Percentiles rank a stretch among this genome's conserved stretches.
Conservation (phyloP, 2,329 filamentous ascomycete species). For the Zelopaecilomyces penicillatus region DNA sequence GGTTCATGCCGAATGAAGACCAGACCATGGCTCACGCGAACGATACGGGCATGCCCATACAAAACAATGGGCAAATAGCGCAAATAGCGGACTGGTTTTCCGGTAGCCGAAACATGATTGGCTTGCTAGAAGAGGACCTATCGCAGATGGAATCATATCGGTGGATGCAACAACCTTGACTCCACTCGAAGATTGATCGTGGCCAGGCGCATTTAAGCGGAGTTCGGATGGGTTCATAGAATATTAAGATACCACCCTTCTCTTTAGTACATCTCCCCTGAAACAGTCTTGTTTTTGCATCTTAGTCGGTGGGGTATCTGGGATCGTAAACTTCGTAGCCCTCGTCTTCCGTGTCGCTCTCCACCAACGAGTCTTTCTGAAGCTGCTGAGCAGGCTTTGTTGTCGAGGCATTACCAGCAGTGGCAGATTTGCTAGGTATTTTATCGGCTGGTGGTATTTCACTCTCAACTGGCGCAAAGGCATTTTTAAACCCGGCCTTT, state of each 20-base stretch:
- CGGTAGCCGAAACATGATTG: conserved; percentile 57
- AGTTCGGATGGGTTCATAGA: conserved; percentile 5
- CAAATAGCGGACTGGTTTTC: conserved; percentile 59
- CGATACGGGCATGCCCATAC: conserved; percentile 10
- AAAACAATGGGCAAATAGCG: conserved; percentile 25
- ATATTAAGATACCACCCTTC: not conserved
- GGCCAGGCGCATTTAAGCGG: not conserved
- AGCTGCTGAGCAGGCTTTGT: conserved; percentile 17
- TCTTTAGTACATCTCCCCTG: too few species aligned
- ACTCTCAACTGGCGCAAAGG: conserved; percentile 51
- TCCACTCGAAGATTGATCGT: not conserved
- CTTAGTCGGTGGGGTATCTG: conserved; percentile 50
- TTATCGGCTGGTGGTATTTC: conserved; percentile 1
- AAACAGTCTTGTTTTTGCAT: not conserved
- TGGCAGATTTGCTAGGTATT: not conserved
- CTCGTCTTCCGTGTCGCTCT: conserved; percentile 62
- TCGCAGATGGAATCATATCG: conserved; percentile 33
- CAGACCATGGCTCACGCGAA: conserved; percentile 18
- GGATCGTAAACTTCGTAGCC: conserved; percentile 63
- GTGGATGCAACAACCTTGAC: conserved; percentile 20
- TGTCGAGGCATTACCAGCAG: conserved; percentile 28
- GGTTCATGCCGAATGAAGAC: conserved; percentile 43
- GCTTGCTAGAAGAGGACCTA: conserved; percentile 53
- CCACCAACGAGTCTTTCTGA: conserved; percentile 22
- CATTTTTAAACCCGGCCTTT: conserved; percentile 75